phyloP scores from a whole-genome alignment of 257 asterid species.

The Salvia miltiorrhiza region DNA sequence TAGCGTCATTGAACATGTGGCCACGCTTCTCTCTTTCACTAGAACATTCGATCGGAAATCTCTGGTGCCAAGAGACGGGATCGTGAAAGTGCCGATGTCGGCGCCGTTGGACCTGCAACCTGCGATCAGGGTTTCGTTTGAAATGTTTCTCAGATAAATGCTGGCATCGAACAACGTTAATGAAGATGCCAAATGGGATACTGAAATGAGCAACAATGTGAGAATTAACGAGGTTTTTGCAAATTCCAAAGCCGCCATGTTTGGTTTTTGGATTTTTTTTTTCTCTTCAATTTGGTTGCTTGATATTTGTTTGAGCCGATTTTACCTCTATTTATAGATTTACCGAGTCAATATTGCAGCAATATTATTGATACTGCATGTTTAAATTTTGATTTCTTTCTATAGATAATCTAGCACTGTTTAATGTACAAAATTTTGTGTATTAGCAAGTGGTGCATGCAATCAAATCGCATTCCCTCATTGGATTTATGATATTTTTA shows the following conservation, averaged over 20 bases:
- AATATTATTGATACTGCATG: no score
- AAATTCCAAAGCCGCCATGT: neutral
- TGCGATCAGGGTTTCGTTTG: neutral
- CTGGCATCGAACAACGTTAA: neutral
- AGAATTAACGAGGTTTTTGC: neutral
- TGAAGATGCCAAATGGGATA: neutral
- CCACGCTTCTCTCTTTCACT: neutral
- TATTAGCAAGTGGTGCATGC: no score
- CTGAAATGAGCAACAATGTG: neutral
- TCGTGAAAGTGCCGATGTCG: neutral
- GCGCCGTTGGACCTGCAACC: neutral
- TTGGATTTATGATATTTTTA: no score
- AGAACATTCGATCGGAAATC: neutral
- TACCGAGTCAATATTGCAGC: neutral
- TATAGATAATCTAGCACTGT: no score
- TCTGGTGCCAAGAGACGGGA: neutral
- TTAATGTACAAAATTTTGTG: no score
- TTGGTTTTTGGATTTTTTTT: neutral
- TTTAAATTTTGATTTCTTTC: no score
- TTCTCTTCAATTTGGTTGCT: neutral
- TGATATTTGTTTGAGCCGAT: neutral
- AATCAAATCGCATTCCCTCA: no score
- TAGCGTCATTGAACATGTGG: neutral
- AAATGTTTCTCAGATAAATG: neutral
- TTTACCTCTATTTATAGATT: neutral